Conservation (phyloP, 441 rosid species). For the Pelargonium australe region DNA sequence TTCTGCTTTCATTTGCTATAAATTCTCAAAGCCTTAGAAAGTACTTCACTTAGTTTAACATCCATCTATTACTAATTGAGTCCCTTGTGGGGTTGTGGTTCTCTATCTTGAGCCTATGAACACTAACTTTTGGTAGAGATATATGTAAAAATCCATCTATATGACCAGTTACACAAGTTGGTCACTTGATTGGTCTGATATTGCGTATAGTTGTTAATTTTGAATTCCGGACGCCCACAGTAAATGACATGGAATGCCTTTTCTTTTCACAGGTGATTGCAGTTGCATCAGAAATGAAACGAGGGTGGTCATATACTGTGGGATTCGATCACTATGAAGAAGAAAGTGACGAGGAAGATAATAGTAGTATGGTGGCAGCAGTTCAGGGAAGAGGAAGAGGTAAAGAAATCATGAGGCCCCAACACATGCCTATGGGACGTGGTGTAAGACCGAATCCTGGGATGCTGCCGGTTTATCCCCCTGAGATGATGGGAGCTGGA, state of each 20-base stretch:
- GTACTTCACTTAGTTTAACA: no score
- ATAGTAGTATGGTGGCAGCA: slow-evolving; percentile 35
- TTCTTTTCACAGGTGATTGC: slow-evolving; percentile 57
- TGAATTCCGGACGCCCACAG: slow-evolving; percentile 2
- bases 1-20: no score
- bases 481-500: slow-evolving; percentile 78
- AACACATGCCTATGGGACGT: slow-evolving; percentile 73
- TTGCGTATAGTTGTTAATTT: neutral
- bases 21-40: no score
- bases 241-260: slow-evolving; percentile 10
- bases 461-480: slow-evolving; percentile 74
- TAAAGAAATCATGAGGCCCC: slow-evolving; percentile 92
- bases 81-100: no score
- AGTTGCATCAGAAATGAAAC: slow-evolving; percentile 83
- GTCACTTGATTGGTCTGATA: no score
- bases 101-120: no score
- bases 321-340: no score
- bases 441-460: slow-evolving; percentile 84
- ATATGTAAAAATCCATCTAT: no score
- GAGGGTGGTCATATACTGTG: no score
- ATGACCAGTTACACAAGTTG: no score
- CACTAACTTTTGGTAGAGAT: no score
- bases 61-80: no score
- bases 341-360: slow-evolving; percentile 86
- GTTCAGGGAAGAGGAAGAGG: slow-evolving; percentile 85